phyloP scores from a whole-genome alignment of 2,329 filamentous ascomycete genomes.

The Volutella citrinella region DNA sequence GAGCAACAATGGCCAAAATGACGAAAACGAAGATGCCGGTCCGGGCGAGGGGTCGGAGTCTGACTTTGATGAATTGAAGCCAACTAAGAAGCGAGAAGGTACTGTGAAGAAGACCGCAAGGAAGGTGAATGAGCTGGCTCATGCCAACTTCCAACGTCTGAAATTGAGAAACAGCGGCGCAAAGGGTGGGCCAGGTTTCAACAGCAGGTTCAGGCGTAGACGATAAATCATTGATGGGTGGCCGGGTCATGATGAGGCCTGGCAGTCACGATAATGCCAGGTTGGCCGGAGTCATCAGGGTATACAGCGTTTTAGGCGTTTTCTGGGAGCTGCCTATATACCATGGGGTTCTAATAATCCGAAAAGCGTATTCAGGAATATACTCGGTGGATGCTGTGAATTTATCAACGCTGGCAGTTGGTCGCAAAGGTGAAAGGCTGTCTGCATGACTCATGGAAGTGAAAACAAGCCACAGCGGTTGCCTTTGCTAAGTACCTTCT shows the following conservation, averaged over 20 bases:
- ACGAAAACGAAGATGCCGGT: conserved; percentile 33
- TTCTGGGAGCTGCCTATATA: too few species aligned
- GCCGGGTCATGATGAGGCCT: conserved; percentile 10
- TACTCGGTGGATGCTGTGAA: too few species aligned
- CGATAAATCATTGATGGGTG: conserved; percentile 22
- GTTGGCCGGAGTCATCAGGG: conserved; percentile 2
- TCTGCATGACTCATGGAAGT: too few species aligned
- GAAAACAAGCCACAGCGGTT: too few species aligned
- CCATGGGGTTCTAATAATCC: too few species aligned
- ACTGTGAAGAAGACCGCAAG: conserved; percentile 49
- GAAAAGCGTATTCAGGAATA: too few species aligned
- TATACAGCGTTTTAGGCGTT: conserved; percentile 6
- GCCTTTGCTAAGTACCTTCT: too few species aligned
- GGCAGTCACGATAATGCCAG: too few species aligned
- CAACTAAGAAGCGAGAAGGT: conserved; percentile 36
- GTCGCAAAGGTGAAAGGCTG: too few species aligned
- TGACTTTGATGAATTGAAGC: conserved; percentile 16
- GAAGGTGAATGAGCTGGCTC: conserved; percentile 63
- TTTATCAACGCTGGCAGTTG: too few species aligned
- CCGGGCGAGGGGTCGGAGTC: conserved; percentile 17
- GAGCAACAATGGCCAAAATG: conserved; percentile 25
- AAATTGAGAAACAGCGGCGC: conserved; percentile 61
- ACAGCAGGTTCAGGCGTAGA: conserved; percentile 57
- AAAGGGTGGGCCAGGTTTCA: conserved; percentile 58
- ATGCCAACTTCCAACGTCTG: conserved; percentile 64